A percentile compares a stretch with the other conserved stretches of the same genome.
Conservation (phyloP, 805 yeast species). For the Ogataea populi-albae region DNA sequence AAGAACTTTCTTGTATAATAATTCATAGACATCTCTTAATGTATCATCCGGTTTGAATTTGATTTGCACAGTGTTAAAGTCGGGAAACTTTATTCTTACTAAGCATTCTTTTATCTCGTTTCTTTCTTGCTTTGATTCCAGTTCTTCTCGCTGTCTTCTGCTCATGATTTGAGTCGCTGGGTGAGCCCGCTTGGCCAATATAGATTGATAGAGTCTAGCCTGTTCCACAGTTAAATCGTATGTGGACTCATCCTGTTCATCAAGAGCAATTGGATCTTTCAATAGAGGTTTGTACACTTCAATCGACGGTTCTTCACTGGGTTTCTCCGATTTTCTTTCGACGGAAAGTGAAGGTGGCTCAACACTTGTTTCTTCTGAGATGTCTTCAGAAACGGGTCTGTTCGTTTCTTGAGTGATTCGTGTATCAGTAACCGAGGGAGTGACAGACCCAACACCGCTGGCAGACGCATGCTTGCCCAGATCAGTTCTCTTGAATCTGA, state of each 20-base stretch:
- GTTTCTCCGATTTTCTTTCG: not conserved
- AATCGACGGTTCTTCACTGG: slow-evolving; percentile 4
- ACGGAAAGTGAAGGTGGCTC: not conserved
- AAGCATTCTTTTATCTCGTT: slow-evolving; percentile 35
- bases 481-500: slow-evolving; percentile 19
- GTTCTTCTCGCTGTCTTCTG: slow-evolving; percentile 34
- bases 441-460: not conserved
- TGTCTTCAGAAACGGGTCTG: not conserved
- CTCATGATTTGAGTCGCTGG: slow-evolving; percentile 30
- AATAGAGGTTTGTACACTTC: slow-evolving; percentile 19
- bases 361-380: not conserved
- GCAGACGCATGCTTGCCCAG: not conserved
- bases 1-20: slow-evolving; percentile 26
- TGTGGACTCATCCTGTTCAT: slow-evolving; percentile 33
- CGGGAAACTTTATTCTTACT: slow-evolving; percentile 58
- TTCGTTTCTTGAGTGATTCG: not conserved
- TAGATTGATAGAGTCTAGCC: slow-evolving; percentile 50
- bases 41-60: slow-evolving; percentile 46
- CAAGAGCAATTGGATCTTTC: slow-evolving; percentile 7
- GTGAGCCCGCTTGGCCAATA: slow-evolving; percentile 41
- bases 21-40: slow-evolving; percentile 20
- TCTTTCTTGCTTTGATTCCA: slow-evolving; percentile 25
- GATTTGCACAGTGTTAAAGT: slow-evolving; percentile 49
- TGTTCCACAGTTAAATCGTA: slow-evolving; percentile 51
- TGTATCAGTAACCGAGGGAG: not conserved